Evolutionary conservation across 139 green algal genomes (phyloP).

Genomic region (Chlorella sp.): DNA sequence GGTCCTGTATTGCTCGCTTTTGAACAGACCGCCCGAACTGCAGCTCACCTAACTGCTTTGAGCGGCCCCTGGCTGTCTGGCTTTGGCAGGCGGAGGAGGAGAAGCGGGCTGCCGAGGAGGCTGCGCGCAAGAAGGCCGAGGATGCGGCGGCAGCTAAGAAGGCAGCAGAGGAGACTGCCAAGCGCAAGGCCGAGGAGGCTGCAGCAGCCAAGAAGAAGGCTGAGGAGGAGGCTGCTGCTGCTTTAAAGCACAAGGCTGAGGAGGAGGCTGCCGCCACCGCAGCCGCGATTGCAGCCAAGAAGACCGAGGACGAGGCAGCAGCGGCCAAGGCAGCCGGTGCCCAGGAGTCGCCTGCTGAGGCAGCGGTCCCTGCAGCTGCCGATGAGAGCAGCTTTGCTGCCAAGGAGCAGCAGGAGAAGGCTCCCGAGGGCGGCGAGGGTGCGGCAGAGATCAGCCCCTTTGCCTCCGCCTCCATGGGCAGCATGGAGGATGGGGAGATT

Average conservation of each 20-base stretch:
- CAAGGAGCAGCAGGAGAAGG: background rate
- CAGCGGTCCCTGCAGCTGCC: background rate
- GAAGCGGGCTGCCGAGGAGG: slow-evolving; percentile 19
- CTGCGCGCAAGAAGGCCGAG: slow-evolving; percentile 1
- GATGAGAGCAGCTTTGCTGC: background rate
- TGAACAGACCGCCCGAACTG: no score
- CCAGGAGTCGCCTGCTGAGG: background rate
- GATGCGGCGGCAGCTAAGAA: background rate
- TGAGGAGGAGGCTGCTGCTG: background rate
- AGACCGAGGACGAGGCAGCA: background rate
- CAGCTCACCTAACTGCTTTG: no score
- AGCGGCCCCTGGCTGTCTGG: no score
- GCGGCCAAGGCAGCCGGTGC: slow-evolving; percentile 28
- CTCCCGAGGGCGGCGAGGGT: background rate
- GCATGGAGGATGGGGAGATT: slow-evolving; percentile 12
- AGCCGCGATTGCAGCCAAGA: background rate
- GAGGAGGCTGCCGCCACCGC: background rate
- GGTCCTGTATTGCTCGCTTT: no score
- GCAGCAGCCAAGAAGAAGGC: slow-evolving; percentile 14
- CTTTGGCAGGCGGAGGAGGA: slow-evolving; percentile 14
- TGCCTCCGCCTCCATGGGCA: background rate
- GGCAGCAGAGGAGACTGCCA: background rate
- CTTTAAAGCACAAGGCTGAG: no score
- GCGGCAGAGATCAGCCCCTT: slow-evolving; percentile 14
- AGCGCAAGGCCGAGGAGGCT: slow-evolving; percentile 17